Evolutionary conservation across 495 filamentous ascomycete genomes (phyloP), one percentile per base, ranked within the genome.

Genomic region (Aspergillus mulundensis): DNA sequence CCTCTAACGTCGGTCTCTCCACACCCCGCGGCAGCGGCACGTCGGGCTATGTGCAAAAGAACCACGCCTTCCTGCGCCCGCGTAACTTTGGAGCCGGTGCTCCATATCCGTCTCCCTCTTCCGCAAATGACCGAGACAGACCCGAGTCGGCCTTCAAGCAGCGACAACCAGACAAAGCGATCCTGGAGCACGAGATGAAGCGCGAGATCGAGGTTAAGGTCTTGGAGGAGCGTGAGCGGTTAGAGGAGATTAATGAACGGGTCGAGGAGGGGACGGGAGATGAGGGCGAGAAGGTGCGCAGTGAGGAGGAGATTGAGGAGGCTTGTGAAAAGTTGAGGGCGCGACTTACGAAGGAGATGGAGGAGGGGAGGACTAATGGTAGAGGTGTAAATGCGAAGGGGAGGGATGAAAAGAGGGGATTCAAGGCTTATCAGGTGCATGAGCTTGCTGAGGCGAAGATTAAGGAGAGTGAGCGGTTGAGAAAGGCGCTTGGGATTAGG

Each of bases 401-500:
- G 52, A 30, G 23, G 50, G 19, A 45, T 36, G 73, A 71, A 67
- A 74, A 71, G 61, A 78, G 73, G 61, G 79, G 76, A 25, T 74
- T 96, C 43, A 99, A 97, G 74, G 76, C 83, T 55, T 91, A 97
- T 75, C 90, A 96, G 71, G 92, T 97, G 21, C 94, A 99, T 81
- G 93, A 97, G 73, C 72, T 95, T 62, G 94, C 94, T 21, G 87
- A 91, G 67, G 93, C 92, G 51, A 99, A 99, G 84, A 92, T 95
- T 65, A 86, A 88, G 68, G 93, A 99, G 81, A 95, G 86, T 69
- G 91, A 97, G 78, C 77, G 88, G 70, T 76, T 97, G 66, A 74
- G 92, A 57, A 90, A 82, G 71, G 94, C 94, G 23, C 79, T 99
- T 68, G 91, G 91, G 45, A 96, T 97, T 60, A 81, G 83, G 59